Conservation (phyloP, 768 basidiomycete species). For the Collybia mongolica region DNA sequence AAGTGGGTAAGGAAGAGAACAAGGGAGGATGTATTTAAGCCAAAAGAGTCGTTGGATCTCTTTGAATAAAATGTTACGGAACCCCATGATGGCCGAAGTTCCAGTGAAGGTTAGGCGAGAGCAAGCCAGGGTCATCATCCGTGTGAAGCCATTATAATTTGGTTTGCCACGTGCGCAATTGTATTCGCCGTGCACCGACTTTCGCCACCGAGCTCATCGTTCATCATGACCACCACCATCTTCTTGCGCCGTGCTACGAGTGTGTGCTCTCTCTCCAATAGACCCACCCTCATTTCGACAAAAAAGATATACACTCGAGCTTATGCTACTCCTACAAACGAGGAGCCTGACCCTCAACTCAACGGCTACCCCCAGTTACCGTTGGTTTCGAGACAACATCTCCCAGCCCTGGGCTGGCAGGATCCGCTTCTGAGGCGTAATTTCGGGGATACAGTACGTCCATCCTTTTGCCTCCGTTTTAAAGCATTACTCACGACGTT, state of each 20-base stretch:
- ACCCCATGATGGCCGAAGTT: slow-evolving; percentile 25
- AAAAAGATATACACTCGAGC: slow-evolving; percentile 16
- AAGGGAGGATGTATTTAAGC: slow-evolving; percentile 7
- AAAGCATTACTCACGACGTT: slow-evolving; percentile 9
- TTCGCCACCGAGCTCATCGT: slow-evolving; percentile 11
- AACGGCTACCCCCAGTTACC: slow-evolving; percentile 75
- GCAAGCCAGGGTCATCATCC: slow-evolving; percentile 11
- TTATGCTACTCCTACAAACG: slow-evolving; percentile 32
- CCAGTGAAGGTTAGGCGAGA: slow-evolving; percentile 6
- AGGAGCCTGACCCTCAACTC: slow-evolving; percentile 63
- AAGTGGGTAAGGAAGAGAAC: slow-evolving; percentile 11
- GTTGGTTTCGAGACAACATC: slow-evolving; percentile 60
- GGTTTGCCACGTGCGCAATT: slow-evolving; percentile 11
- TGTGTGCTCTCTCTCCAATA: slow-evolving; percentile 27
- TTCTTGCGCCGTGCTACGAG: slow-evolving; percentile 37
- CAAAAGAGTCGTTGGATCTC: slow-evolving; percentile 14
- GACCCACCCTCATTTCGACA: slow-evolving; percentile 9
- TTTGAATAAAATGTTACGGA: slow-evolving; percentile 17
- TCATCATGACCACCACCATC: slow-evolving; percentile 36
- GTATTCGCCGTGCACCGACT: slow-evolving; percentile 11
- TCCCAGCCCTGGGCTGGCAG: slow-evolving; percentile 70
- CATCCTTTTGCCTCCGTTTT: slow-evolving; percentile 3
- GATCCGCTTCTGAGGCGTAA: slow-evolving; percentile 77
- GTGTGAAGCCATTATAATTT: slow-evolving; percentile 11
- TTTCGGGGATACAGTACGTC: slow-evolving; percentile 69